Evolutionary conservation across 2,329 filamentous ascomycete species (phyloP), one percentile per base, ranked within the genome.

Genomic region (Penicillium sp.): DNA sequence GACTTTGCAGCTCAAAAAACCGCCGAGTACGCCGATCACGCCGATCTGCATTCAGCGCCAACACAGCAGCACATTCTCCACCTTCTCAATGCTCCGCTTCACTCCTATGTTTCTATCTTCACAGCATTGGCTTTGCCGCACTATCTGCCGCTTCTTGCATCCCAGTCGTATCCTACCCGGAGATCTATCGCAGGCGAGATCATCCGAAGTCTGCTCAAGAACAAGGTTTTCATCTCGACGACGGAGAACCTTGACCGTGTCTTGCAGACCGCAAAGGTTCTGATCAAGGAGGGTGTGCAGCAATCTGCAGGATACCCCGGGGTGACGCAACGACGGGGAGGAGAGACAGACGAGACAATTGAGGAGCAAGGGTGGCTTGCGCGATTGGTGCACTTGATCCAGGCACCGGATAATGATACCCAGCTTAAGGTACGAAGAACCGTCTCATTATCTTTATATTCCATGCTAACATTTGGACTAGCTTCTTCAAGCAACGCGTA

Each of bases 291-390:
- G 71, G 90, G 91, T 10, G 84, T 87, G 11, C 90, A 95, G 61
- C 76, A 85, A 44, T 82, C 87, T n/a, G 79, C 82, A 38, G 88
- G 88, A 24, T 96, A 96, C 60, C 85, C 90, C 0, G 87, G 88
- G 3, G 82, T 86, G 31, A 71, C 76, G 11, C 87, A 91, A 62
- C 78, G 88, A 53, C 83, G 89, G 51, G 80, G 81, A 16, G 75
- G 80, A 38, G 94, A 98, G 74, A 97, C 93, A 0, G 93, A 98
- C 52, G 94, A 98, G 73, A 97, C 91, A 0, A 83, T 97, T 62
- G 91, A 98, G 69, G 93, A 98, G 71, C 93, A 98, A 74, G 93
- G 93, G 42, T 96, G 89, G 89, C 77, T 98, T 44, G 93, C 93
- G 28, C 81, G 93, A 58, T 85, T 98, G 63, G 83, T 96, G 14